Percentiles rank a stretch among this genome's conserved stretches.
Conservation (phyloP, 2,329 filamentous ascomycete genomes). For the Nemania bipapillata region DNA sequence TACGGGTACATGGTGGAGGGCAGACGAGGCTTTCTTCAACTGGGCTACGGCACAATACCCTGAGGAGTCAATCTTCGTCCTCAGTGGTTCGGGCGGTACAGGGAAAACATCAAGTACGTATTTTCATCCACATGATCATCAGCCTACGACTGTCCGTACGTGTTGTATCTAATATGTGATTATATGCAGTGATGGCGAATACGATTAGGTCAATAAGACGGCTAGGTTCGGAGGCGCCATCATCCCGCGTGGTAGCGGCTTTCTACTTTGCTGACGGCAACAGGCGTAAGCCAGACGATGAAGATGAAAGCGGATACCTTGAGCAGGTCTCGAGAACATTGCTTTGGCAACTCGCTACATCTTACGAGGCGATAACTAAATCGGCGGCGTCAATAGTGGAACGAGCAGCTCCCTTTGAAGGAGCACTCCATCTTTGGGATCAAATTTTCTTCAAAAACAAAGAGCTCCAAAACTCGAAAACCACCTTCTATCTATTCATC, state of each 20-base stretch:
- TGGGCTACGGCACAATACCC: conserved; percentile 44
- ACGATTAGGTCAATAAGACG: conserved; percentile 47
- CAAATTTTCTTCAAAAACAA: conserved; percentile 51
- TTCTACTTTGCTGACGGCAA: conserved; percentile 50
- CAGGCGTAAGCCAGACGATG: conserved; percentile 48
- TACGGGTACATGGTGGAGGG: conserved; percentile 48
- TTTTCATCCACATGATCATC: neutral
- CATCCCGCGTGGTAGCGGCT: conserved; percentile 44
- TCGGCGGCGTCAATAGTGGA: conserved; percentile 48
- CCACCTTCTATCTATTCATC: conserved; percentile 51
- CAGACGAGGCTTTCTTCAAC: conserved; percentile 39
- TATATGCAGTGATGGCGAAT: conserved; percentile 46
- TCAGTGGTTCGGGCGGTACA: conserved; percentile 48
- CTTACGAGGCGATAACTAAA: conserved; percentile 51
- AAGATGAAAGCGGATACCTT: conserved; percentile 41
- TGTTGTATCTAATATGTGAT: conserved; percentile 1
- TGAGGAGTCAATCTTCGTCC: conserved; percentile 43
- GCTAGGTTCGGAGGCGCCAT: conserved; percentile 40
- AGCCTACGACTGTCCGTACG: neutral
- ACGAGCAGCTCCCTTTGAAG: conserved; percentile 43
- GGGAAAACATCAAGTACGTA: conserved; percentile 50
- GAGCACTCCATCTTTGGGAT: conserved; percentile 49
- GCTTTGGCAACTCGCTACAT: conserved; percentile 51
- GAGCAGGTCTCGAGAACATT: conserved; percentile 46
- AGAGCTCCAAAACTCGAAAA: conserved; percentile 48